Conservation (phyloP, 176 grass and related monocot species). For the sorghum (Sorghum bicolor) region DNA sequence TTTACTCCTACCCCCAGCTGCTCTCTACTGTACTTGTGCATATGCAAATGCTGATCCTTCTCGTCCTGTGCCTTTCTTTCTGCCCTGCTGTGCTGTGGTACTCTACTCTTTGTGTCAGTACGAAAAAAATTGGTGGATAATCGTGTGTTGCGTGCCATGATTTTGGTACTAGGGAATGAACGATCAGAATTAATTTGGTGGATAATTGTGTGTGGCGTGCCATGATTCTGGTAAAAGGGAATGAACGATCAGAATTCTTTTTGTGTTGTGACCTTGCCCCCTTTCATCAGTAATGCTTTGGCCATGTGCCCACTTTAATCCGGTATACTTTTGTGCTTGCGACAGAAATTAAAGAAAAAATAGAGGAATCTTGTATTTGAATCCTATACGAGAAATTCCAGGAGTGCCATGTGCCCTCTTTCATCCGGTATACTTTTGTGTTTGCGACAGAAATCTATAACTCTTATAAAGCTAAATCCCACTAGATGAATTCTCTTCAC, state of each 20-base stretch:
- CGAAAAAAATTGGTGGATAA: neutral
- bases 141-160: neutral
- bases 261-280: neutral
- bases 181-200: neutral
- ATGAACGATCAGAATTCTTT: neutral
- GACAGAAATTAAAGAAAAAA: neutral
- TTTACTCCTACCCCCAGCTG: neutral
- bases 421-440: too few relatives aligned
- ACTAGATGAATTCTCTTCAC: too few relatives aligned
- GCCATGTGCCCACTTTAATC: neutral
- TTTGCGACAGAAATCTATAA: too few relatives aligned
- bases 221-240: neutral
- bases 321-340: neutral
- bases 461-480: too few relatives aligned
- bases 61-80: neutral
- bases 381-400: neutral
- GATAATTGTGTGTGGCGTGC: neutral
- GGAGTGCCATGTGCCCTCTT: too few relatives aligned
- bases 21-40: neutral
- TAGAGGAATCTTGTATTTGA: neutral
- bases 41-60: neutral
- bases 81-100: neutral
- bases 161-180: neutral
- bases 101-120: neutral
- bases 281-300: neutral